Conservation (phyloP, 352 stramenopile genomes). For the Globisporangium polare region DNA sequence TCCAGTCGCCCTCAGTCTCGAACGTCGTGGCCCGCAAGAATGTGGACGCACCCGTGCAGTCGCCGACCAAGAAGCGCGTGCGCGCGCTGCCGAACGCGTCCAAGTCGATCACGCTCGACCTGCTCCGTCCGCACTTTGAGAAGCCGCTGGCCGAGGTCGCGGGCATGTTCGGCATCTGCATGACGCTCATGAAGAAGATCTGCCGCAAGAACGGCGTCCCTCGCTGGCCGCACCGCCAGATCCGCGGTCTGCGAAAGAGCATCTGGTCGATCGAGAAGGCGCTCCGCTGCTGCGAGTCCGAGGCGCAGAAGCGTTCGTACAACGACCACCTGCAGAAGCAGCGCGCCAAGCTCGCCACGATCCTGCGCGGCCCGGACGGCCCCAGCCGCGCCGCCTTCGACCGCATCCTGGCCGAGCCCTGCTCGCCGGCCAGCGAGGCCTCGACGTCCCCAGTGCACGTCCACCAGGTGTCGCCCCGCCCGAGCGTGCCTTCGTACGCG, state of each 20-base stretch:
- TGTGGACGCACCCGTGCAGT: constrained; percentile 18
- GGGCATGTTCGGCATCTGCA: constrained; percentile 75
- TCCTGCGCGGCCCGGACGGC: constrained; percentile 54
- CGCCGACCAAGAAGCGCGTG: constrained; percentile 64
- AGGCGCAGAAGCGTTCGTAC: constrained; percentile 62
- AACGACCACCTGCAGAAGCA: constrained; percentile 72
- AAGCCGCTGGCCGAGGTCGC: constrained; percentile 70
- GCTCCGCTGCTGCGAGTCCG: constrained; percentile 58
- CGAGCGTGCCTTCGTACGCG: constrained; percentile 10
- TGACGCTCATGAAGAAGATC: constrained; percentile 86
- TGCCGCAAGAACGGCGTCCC: constrained; percentile 75
- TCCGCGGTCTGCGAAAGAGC: constrained; percentile 68
- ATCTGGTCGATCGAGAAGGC: constrained; percentile 81
- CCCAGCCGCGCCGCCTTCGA: constrained; percentile 54
- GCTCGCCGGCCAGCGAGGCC: constrained; percentile 46
- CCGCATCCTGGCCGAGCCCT: constrained; percentile 57
- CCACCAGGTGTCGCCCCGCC: constrained; percentile 3
- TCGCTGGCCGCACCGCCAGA: constrained; percentile 72
- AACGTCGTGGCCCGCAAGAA: constrained; percentile 3
- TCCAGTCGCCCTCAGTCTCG: constrained; percentile 17
- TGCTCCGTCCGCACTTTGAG: constrained; percentile 73
- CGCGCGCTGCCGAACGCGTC: constrained; percentile 70
- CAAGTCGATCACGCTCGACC: constrained; percentile 71
- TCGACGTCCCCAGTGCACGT: constrained; percentile 25
- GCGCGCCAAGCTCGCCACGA: constrained; percentile 61